These are phyloP conservation scores for Alternaria ethzedia DNA, from an alignment of 2,329 filamentous ascomycete genomes.

Conservation along the genomic window DNA sequence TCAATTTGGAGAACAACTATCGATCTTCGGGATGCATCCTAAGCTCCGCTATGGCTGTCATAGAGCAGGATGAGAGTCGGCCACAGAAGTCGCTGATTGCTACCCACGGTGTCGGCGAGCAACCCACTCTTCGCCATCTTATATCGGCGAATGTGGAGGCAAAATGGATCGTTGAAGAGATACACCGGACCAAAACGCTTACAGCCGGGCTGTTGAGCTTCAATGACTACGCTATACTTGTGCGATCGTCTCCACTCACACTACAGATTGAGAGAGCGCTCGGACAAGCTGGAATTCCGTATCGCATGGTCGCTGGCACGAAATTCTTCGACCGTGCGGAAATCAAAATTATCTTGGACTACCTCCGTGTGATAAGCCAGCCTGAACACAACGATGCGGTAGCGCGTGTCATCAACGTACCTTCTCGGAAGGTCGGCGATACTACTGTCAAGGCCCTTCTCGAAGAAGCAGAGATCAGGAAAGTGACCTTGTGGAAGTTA, in stretches of 20 bases:
- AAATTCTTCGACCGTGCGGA: constrained; percentile 93
- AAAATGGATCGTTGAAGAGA: constrained; percentile 86
- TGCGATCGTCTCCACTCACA: constrained; percentile 84
- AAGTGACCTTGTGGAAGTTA: constrained; percentile 77
- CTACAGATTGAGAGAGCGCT: constrained; percentile 84
- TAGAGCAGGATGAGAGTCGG: constrained; percentile 83
- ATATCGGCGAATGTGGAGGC: constrained; percentile 75
- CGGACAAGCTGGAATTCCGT: constrained; percentile 80
- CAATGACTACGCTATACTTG: constrained; percentile 82
- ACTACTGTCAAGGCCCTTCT: constrained; percentile 75
- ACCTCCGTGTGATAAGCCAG: constrained; percentile 83
- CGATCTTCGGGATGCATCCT: constrained; percentile 88
- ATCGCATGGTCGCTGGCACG: constrained; percentile 89
- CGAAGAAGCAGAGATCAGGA: constrained; percentile 75
- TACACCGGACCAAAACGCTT: constrained; percentile 72
- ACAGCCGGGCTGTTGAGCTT: constrained; percentile 75
- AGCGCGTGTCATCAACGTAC: constrained; percentile 82
- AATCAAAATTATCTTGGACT: constrained; percentile 86
- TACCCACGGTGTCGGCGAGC: constrained; percentile 78
- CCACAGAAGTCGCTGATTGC: constrained; percentile 81
- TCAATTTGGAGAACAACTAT: constrained; percentile 93
- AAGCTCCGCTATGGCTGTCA: constrained; percentile 78
- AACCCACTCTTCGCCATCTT: constrained; percentile 80
- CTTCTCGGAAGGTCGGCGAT: constrained; percentile 80
- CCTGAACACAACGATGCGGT: constrained; percentile 88